These are phyloP conservation scores for Pythium volutum DNA, from an alignment of 352 stramenopile genomes.

Conservation along the genomic window DNA sequence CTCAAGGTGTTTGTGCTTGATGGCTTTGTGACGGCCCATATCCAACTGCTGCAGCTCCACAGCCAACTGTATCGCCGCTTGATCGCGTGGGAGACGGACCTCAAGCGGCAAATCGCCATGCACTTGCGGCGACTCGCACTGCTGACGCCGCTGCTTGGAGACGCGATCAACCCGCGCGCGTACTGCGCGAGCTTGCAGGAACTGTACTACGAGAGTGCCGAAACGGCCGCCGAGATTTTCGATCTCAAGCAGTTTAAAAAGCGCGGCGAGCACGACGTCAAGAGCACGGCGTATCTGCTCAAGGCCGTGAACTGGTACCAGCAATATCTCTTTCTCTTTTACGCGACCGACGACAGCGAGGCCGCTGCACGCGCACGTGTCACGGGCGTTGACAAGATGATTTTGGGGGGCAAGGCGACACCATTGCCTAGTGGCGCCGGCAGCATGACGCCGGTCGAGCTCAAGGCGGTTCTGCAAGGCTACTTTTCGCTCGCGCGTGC, in stretches of 20 bases:
- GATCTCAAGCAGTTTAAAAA: slow-evolving; percentile 62
- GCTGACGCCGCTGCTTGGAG: slow-evolving; percentile 41
- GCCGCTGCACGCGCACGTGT: slow-evolving; percentile 13
- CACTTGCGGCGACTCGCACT: slow-evolving; percentile 48
- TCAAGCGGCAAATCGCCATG: slow-evolving; percentile 64
- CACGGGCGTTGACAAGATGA: slow-evolving; percentile 25
- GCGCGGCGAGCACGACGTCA: slow-evolving; percentile 24
- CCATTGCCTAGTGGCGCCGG: slow-evolving; percentile 24
- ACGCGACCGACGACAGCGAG: slow-evolving; percentile 19
- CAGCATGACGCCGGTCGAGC: slow-evolving; percentile 33
- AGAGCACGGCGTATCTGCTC: slow-evolving; percentile 49
- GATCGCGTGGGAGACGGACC: slow-evolving; percentile 46
- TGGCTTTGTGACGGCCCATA: slow-evolving; percentile 64
- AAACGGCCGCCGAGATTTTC: slow-evolving; percentile 55
- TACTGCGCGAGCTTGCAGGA: slow-evolving; percentile 62
- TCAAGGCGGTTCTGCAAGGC: slow-evolving; percentile 45
- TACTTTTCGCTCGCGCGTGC: slow-evolving; percentile 63
- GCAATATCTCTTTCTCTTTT: slow-evolving; percentile 69
- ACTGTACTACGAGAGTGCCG: slow-evolving; percentile 58
- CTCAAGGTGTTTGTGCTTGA: slow-evolving; percentile 53
- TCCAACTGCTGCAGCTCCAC: slow-evolving; percentile 55
- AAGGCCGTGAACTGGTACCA: slow-evolving; percentile 71
- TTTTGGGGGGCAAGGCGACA: slow-evolving; percentile 31
- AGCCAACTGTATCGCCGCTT: slow-evolving; percentile 57
- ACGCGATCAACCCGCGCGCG: slow-evolving; percentile 49